Base-by-base conservation (phyloP, 768 basidiomycete genomes). In the Boletus patriciae region DNA sequence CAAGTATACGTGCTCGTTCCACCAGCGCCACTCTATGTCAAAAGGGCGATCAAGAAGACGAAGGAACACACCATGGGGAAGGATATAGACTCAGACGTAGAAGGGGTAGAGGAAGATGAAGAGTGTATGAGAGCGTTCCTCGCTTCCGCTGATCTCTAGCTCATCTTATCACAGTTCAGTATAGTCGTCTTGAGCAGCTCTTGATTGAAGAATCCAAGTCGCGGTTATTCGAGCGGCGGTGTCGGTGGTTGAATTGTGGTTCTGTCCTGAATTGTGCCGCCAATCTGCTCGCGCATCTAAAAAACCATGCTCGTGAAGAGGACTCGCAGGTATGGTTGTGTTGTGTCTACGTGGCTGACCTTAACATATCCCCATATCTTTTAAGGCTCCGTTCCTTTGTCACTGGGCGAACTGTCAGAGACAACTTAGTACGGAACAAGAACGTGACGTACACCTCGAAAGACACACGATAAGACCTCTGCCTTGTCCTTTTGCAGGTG, bases 161-260 rank as follows among this genome's bases (percentile, higher is more conserved):
- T 63, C 62, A 66, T 67, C 48, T 47, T 62, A 63, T 69, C 33
- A 52, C 65, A 81, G 83, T 80, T 61, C 70, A 68, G 50, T 72
- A 69, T 61, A 64, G 51, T 67, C 60, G 55, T 54, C 60, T 67
- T 59, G 81, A 83, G 63, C 74, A 69, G 52, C 69, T 75, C 42
- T 76, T 79, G 34, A 70, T 84, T 57, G 66, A 75, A 51, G 66
- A 82, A 55, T 77, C 85, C 52, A 80, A 76, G 55, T 75, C 76
- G 9, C 75, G 82, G 57, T 58, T 87, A 51, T 74, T 73, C 51
- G 74, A 76, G 58, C 66, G 74, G 43, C 72, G 68, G 12, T 90
- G 88, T 70, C 76, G 74, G 66, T 91, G 88, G 88, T 70, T 69
- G 53, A 74, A 75, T 27, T 91, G 88, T 69, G 76, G 74, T 55